Conservation (phyloP, 2,329 filamentous ascomycete genomes). For the Neoscytalidium dimidiatum region DNA sequence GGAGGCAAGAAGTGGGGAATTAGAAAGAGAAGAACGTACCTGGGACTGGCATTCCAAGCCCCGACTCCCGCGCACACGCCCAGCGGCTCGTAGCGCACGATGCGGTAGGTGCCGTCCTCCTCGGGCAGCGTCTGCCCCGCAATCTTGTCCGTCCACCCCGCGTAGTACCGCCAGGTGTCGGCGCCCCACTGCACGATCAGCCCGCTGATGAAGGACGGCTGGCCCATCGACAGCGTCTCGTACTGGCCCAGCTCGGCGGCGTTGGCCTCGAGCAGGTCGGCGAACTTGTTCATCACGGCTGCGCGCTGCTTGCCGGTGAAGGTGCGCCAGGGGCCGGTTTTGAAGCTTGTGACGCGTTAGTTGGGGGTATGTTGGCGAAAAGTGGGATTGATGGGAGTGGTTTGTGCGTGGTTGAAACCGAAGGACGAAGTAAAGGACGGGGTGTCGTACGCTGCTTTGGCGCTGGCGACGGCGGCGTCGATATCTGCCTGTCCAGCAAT, state of each 20-base stretch:
- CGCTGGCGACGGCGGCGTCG: slow-evolving; percentile 30
- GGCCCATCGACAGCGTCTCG: slow-evolving; percentile 26
- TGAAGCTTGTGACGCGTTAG: background rate
- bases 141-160: slow-evolving; percentile 37
- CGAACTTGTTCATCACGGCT: slow-evolving; percentile 27
- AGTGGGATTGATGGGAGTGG: too few relatives aligned
- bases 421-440: too few relatives aligned
- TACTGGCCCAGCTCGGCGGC: slow-evolving; percentile 23
- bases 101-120: slow-evolving; percentile 28
- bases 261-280: slow-evolving; percentile 23
- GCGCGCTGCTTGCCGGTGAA: slow-evolving; percentile 28
- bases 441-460: slow-evolving; percentile 26
- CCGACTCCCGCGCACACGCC: slow-evolving; percentile 33
- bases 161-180: slow-evolving; percentile 19
- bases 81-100: slow-evolving; percentile 33
- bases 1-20: background rate
- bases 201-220: slow-evolving; percentile 21
- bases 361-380: too few relatives aligned
- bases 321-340: slow-evolving; percentile 26
- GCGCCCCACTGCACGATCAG: background rate
- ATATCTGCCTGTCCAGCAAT: slow-evolving; percentile 29
- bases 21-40: background rate
- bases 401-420: too few relatives aligned
- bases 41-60: slow-evolving; percentile 29
- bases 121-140: slow-evolving; percentile 33